Base-by-base conservation (phyloP, 2,329 filamentous ascomycete genomes). In the Monilinia vaccinii-corymbosi region DNA sequence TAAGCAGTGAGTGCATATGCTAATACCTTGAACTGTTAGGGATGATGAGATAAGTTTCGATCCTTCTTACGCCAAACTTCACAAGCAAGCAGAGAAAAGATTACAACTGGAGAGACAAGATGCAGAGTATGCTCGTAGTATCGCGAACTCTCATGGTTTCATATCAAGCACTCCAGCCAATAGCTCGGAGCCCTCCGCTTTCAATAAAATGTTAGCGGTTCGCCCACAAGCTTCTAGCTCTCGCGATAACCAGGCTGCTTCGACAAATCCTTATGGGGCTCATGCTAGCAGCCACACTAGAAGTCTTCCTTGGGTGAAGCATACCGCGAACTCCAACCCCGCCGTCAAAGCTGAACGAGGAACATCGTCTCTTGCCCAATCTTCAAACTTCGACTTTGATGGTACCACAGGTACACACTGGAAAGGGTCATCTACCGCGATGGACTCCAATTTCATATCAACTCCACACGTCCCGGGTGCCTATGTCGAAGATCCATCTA, bases 81-180 rank as follows among this genome's bases (percentile, higher is more conserved):
- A 69, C 34, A 64, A 66, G 72, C 74, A 57, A 66, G 75, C 38
- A 65, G 77, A 74, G 56, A 74, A 76, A 31, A 71, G 71, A 56
- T 73, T 71, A 44, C 66, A 71, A 57, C 72, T 71, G 42, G 70
- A 71, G 36, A 73, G 72, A 52, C 64, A 70, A 16, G 75, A 75
- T 60, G 70, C 63, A 58, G 70, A 71, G 32, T 66, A 69, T 62
- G 73, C 72, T 31, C 67, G 67, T 21, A 62, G 49, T 18, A 55
- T 75, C 34, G 61, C 62, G 51, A 58, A 63, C 42, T 38, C 60
- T 16, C 49, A 38, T 16, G 21, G n/a, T 13, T 40, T 23, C 31
- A 58, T 34, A 32, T 61, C 9, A 50, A 34, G 21, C 50, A 48
- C 38, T 28, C 36, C 58, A 16, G 11, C n/a, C 28, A 53, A 44